These are phyloP conservation scores for Colletotrichum simmondsii DNA, from an alignment of 2,329 filamentous ascomycete species.

Conservation along the genomic window DNA sequence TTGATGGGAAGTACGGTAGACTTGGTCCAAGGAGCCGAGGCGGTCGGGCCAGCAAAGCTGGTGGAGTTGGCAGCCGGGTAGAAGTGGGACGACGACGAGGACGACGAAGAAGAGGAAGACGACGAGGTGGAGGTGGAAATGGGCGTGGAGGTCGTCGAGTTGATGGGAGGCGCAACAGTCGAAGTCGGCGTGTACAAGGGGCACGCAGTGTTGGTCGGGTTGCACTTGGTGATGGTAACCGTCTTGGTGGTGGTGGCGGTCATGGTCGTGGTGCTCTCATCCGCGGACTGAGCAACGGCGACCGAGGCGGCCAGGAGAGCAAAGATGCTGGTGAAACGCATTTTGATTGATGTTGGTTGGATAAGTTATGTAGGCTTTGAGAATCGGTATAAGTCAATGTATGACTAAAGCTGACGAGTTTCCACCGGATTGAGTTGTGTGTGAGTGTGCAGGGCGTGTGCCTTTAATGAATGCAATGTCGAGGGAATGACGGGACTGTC, in stretches of 20 bases:
- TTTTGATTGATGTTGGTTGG: slow-evolving; percentile 45
- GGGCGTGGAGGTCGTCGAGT: slow-evolving; percentile 38
- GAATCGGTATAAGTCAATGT: slow-evolving; percentile 7
- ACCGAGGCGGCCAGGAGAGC: slow-evolving; percentile 54
- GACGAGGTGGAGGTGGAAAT: slow-evolving; percentile 8
- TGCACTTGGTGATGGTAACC: slow-evolving; percentile 60
- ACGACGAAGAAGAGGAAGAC: slow-evolving; percentile 7
- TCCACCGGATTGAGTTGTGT: slow-evolving; percentile 5
- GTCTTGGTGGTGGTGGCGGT: slow-evolving; percentile 58
- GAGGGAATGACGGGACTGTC: slow-evolving; percentile 28
- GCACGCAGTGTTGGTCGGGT: slow-evolving; percentile 56
- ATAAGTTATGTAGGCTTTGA: slow-evolving; percentile 16
- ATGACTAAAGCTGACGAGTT: slow-evolving; percentile 10
- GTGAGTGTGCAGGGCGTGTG: not conserved
- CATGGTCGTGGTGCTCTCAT: slow-evolving; percentile 49
- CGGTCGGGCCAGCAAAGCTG: slow-evolving; percentile 38
- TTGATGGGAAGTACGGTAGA: slow-evolving; percentile 36
- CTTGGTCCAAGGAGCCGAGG: slow-evolving; percentile 39
- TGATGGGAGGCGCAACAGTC: slow-evolving; percentile 36
- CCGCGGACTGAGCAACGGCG: slow-evolving; percentile 45
- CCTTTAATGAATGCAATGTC: slow-evolving; percentile 19
- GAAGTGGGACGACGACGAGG: slow-evolving; percentile 35
- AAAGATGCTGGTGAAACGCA: slow-evolving; percentile 58
- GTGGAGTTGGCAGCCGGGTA: slow-evolving; percentile 49
- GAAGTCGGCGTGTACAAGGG: slow-evolving; percentile 47